Evolutionary conservation across 441 rosid genomes (phyloP).

Genomic region (Gossypium schwendimanii): DNA sequence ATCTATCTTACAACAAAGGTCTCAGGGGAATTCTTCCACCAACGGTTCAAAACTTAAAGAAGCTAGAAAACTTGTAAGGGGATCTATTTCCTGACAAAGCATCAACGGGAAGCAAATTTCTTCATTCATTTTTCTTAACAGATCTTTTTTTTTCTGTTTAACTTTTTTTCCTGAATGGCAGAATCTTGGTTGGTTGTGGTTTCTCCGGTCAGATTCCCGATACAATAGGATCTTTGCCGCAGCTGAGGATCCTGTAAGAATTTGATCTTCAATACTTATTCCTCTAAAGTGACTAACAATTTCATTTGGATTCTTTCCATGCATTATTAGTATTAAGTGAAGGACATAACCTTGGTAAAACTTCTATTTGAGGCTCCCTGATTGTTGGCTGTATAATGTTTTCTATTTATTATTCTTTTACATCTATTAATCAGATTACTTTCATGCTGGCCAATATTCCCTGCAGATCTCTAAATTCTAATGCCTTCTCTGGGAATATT

Average conservation of each 20-base stretch:
- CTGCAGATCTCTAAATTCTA: constrained; percentile 65
- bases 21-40: constrained; percentile 59
- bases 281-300: not conserved
- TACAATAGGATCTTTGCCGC: constrained; percentile 46
- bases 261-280: constrained; percentile 5
- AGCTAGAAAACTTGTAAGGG: constrained; percentile 59
- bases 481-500: constrained; percentile 54
- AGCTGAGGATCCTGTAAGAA: constrained; percentile 53
- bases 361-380: not conserved
- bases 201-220: constrained; percentile 67
- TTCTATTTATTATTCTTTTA: not conserved
- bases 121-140: not conserved
- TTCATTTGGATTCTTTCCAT: not conserved
- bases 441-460: constrained; percentile 9
- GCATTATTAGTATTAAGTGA: not conserved
- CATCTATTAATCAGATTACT: not conserved
- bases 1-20: constrained; percentile 53
- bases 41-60: constrained; percentile 50
- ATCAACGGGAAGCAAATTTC: not conserved
- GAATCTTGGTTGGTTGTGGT: constrained; percentile 63
- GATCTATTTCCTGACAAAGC: not conserved
- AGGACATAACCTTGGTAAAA: not conserved
- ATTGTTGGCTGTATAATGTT: not conserved
- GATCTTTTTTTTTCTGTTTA: not conserved
- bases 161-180: constrained; percentile 22